Evolutionary conservation across 2,329 filamentous ascomycete species (phyloP), one percentile per base, ranked within the genome.

Genomic region (Ophiostoma piceae): DNA sequence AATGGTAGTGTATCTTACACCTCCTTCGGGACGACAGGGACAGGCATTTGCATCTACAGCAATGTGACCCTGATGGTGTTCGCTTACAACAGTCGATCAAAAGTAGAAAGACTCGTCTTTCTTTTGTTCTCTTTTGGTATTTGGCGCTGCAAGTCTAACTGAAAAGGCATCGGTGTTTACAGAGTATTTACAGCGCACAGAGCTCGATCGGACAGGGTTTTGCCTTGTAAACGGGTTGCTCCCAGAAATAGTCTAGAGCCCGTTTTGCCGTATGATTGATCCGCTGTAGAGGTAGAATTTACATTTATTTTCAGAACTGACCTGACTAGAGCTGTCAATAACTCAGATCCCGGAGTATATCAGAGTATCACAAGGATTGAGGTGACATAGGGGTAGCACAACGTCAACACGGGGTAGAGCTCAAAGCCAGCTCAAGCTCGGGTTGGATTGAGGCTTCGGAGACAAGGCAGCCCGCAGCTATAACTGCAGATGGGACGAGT

Each of bases 241-340:
- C 57, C 57, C 57, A 62, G 22, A 62, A 62, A 62, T 32, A 62
- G 57, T 14, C 32, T 62, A 62, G 26, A 32, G 57, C 57, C 57
- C 26, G 26, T 35, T 62, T 62, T 62, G 57, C 57, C 57, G 57
- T 62, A 26, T 29, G 57, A 62, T 62, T 62, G 26, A 62, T 26
- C 26, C 57, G 57, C 57, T 7, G n/a, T 26, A 57, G 16, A 57
- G 51, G 22, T 12, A 57, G 8, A 3, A 22, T 57, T 11, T 57
- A 26, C n/a, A 26, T 11, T 57, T 57, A 2, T 14, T 9, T 26
- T 2, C 35, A 35, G 8, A 8, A 35, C 35, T 3, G 43, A 8
- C 43, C 43, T 47, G 43, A 47, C 43, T 47, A 47, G 16, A 47
- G 51, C 22, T 26, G 22, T 22, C 51, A 57, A 29, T 57, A 57